phyloP scores from a whole-genome alignment of 2,329 filamentous ascomycete species.

The Apiospora malaysiana region DNA sequence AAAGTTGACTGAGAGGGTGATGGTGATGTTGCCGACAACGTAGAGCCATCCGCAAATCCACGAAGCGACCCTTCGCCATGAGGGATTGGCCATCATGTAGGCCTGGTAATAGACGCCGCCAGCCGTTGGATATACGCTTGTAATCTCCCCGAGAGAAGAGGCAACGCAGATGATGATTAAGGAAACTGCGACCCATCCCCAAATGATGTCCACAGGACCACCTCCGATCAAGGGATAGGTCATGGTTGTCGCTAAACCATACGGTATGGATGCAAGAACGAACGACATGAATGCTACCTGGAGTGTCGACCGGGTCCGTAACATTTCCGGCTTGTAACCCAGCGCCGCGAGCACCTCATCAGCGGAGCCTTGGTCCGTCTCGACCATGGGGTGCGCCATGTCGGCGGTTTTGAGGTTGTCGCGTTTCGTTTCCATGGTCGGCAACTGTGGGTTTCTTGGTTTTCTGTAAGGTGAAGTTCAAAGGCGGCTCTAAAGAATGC shows the following conservation, averaged over 20 bases:
- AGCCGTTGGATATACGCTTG: conserved; percentile 76
- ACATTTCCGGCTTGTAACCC: conserved; percentile 70
- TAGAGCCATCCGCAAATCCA: conserved; percentile 81
- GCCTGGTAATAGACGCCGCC: conserved; percentile 82
- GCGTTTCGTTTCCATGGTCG: conserved; percentile 24
- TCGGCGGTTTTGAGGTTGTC: conserved; percentile 20
- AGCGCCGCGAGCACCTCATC: conserved; percentile 68
- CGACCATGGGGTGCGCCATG: conserved; percentile 31
- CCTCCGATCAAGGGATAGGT: conserved; percentile 71
- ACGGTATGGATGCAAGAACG: conserved; percentile 76
- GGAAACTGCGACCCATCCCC: conserved; percentile 75
- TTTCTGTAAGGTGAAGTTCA: not conserved
- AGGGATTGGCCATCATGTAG: conserved; percentile 71
- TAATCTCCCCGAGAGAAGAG: conserved; percentile 74
- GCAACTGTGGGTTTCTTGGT: not conserved
- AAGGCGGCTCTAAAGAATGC: not conserved
- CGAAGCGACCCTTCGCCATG: conserved; percentile 66
- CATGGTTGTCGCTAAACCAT: conserved; percentile 73
- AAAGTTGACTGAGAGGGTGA: conserved; percentile 83
- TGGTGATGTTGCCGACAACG: conserved; percentile 80
- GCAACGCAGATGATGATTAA: conserved; percentile 74
- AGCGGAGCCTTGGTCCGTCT: conserved; percentile 51
- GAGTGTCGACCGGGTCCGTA: conserved; percentile 68
- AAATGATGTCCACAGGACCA: conserved; percentile 72
- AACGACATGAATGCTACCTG: conserved; percentile 80